Conservation (phyloP, 768 basidiomycete species). For the Rhodotorula taiwanensis region DNA sequence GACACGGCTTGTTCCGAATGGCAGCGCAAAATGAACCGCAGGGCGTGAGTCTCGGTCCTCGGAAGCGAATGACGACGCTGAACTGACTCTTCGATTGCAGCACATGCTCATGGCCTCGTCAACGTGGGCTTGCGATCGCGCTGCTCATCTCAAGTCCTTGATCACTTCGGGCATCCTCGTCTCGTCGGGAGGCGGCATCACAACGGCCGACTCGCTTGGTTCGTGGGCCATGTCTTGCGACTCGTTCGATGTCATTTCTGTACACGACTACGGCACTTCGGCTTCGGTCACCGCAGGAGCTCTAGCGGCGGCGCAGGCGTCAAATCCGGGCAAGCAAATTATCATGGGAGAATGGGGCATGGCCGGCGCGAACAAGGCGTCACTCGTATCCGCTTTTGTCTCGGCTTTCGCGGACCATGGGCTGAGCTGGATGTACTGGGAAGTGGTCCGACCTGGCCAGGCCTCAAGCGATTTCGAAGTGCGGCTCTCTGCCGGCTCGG, state of each 20-base stretch:
- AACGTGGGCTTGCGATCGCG: conserved; percentile 41
- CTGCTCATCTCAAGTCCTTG: conserved; percentile 29
- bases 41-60: conserved; percentile 17
- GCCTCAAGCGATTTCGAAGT: conserved; percentile 38
- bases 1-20: not conserved
- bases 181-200: conserved; percentile 41
- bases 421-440: conserved; percentile 40
- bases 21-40: conserved; percentile 40
- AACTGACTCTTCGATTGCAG: not conserved
- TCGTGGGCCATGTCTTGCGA: conserved; percentile 39
- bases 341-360: conserved; percentile 42
- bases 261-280: conserved; percentile 42
- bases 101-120: conserved; percentile 36
- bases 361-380: conserved; percentile 37
- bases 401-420: conserved; percentile 23
- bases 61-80: not conserved
- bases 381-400: conserved; percentile 31
- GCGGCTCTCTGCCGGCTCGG: not conserved
- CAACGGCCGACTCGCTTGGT: conserved; percentile 27
- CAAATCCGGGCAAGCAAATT: conserved; percentile 30
- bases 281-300: conserved; percentile 21
- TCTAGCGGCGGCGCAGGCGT: conserved; percentile 21
- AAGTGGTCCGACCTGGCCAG: conserved; percentile 38
- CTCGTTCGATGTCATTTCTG: conserved; percentile 39
- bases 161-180: conserved; percentile 36